Evolutionary conservation across 2,329 filamentous ascomycete genomes (phyloP).

Genomic region (Zelopaecilomyces penicillatus): DNA sequence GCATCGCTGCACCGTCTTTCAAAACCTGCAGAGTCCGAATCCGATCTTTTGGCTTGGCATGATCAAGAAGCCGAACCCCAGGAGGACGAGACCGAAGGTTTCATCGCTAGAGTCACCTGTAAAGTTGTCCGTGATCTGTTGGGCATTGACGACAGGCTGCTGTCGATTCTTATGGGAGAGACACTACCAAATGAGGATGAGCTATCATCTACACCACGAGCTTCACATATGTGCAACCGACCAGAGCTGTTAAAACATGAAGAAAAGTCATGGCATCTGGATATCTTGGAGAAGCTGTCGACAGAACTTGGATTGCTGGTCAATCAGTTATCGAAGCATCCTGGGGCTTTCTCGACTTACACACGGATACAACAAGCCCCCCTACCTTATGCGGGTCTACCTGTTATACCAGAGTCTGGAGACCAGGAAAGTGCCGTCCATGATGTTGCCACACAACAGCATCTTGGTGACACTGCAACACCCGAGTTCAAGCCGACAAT

Average conservation of each 20-base stretch:
- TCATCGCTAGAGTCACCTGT: conserved; percentile 74
- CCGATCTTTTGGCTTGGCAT: conserved; percentile 42
- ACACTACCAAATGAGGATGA: conserved; percentile 49
- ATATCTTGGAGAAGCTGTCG: conserved; percentile 75
- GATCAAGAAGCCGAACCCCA: conserved; percentile 29
- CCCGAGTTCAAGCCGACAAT: conserved; percentile 43
- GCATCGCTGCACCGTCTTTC: conserved; percentile 29
- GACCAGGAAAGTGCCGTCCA: conserved; percentile 21
- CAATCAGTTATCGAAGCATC: conserved; percentile 69
- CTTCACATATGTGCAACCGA: conserved; percentile 21
- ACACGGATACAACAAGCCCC: conserved; percentile 53
- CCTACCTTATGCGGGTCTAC: conserved; percentile 71
- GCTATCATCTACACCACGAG: conserved; percentile 39
- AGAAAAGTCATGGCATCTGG: conserved; percentile 59
- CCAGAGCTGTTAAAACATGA: conserved; percentile 10
- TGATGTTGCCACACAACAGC: conserved; percentile 15
- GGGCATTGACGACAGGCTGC: conserved; percentile 76
- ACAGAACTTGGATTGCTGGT: conserved; percentile 79
- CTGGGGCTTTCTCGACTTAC: conserved; percentile 83
- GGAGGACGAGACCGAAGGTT: conserved; percentile 49
- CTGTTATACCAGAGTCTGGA: conserved; percentile 49
- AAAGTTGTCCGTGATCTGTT: conserved; percentile 84
- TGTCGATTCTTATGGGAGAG: conserved; percentile 84
- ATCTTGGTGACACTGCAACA: conserved; percentile 15
- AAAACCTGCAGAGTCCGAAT: conserved; percentile 19